Percentiles rank a stretch among this genome's conserved stretches.
Evolutionary conservation across 2,329 filamentous ascomycete species (phyloP).

Genomic region (Bertia moriformis): DNA sequence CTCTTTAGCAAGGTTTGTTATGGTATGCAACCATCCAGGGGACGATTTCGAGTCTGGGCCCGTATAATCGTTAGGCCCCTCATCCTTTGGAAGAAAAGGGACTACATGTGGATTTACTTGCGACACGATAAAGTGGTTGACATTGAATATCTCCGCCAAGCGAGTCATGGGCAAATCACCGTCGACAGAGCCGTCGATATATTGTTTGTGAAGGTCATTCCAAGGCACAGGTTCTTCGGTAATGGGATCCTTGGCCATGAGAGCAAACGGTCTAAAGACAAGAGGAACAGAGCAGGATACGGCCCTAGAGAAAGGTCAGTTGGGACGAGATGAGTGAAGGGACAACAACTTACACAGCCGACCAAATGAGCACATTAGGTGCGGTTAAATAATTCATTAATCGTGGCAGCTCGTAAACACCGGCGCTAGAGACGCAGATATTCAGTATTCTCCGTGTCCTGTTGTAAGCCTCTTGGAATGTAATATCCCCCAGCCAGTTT

Average conservation of each 20-base stretch:
- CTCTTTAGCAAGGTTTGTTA: slow-evolving; percentile 43
- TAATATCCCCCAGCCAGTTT: slow-evolving; percentile 49
- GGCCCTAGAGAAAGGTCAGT: slow-evolving; percentile 14
- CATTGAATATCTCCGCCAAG: slow-evolving; percentile 59
- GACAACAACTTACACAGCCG: slow-evolving; percentile 31
- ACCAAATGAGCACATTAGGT: slow-evolving; percentile 61
- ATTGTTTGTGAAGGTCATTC: slow-evolving; percentile 49
- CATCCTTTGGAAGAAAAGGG: slow-evolving; percentile 49
- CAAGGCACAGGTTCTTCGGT: slow-evolving; percentile 48
- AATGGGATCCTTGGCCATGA: slow-evolving; percentile 52
- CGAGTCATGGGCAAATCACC: slow-evolving; percentile 57
- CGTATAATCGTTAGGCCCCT: slow-evolving; percentile 17
- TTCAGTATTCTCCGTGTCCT: slow-evolving; percentile 54
- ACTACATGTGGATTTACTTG: slow-evolving; percentile 62
- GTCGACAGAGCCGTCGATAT: slow-evolving; percentile 61
- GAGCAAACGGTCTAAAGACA: slow-evolving; percentile 45
- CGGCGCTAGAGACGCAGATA: slow-evolving; percentile 55
- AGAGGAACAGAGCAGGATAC: slow-evolving; percentile 58
- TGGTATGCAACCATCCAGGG: slow-evolving; percentile 30
- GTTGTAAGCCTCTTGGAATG: slow-evolving; percentile 61
- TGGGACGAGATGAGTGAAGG: background rate
- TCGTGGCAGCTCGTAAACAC: slow-evolving; percentile 51
- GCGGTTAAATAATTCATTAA: slow-evolving; percentile 58
- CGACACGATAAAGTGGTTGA: slow-evolving; percentile 63
- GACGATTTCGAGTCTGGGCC: slow-evolving; percentile 9